Percentiles rank a stretch among this genome's conserved stretches.
These are phyloP conservation scores for Phanerochaete carnosa DNA, from an alignment of 768 basidiomycete species.

Conservation along the genomic window DNA sequence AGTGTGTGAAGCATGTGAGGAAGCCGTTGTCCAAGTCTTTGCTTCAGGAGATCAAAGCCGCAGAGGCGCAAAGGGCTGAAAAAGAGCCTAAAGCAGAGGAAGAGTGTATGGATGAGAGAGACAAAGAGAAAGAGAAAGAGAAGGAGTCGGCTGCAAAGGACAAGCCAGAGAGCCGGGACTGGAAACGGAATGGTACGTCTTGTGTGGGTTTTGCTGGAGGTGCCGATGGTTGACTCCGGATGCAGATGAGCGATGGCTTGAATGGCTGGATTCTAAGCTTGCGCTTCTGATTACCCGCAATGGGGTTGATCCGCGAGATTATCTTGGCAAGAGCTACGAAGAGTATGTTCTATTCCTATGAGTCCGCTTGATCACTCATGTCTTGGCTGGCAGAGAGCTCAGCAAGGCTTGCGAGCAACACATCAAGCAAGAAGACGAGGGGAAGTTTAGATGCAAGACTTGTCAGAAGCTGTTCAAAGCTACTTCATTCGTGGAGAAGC, in stretches of 20 bases:
- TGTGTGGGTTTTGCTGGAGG: slow-evolving; percentile 19
- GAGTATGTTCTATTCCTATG: slow-evolving; percentile 56
- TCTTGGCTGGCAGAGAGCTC: slow-evolving; percentile 58
- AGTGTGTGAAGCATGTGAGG: slow-evolving; percentile 90
- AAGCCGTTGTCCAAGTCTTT: slow-evolving; percentile 63
- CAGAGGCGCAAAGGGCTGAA: slow-evolving; percentile 49
- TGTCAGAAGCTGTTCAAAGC: slow-evolving; percentile 99
- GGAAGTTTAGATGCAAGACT: slow-evolving; percentile 93
- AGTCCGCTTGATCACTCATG: slow-evolving; percentile 10
- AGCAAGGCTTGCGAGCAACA: slow-evolving; percentile 72
- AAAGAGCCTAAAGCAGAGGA: slow-evolving; percentile 40
- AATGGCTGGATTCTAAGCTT: slow-evolving; percentile 85
- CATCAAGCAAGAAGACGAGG: slow-evolving; percentile 95
- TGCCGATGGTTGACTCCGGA: no score
- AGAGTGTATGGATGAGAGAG: slow-evolving; percentile 27
- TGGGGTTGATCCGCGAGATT: slow-evolving; percentile 80
- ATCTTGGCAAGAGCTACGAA: slow-evolving; percentile 86
- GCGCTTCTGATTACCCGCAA: slow-evolving; percentile 76
- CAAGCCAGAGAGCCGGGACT: slow-evolving; percentile 41
- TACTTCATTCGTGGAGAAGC: slow-evolving; percentile 95
- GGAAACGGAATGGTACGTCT: slow-evolving; percentile 62
- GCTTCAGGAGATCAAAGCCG: slow-evolving; percentile 59
- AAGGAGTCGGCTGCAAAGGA: slow-evolving; percentile 31
- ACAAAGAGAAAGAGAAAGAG: slow-evolving; percentile 25
- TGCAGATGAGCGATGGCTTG: slow-evolving; percentile 84